Evolutionary conservation across 768 basidiomycete genomes (phyloP).

Genomic region (Leccinum truebloodii): DNA sequence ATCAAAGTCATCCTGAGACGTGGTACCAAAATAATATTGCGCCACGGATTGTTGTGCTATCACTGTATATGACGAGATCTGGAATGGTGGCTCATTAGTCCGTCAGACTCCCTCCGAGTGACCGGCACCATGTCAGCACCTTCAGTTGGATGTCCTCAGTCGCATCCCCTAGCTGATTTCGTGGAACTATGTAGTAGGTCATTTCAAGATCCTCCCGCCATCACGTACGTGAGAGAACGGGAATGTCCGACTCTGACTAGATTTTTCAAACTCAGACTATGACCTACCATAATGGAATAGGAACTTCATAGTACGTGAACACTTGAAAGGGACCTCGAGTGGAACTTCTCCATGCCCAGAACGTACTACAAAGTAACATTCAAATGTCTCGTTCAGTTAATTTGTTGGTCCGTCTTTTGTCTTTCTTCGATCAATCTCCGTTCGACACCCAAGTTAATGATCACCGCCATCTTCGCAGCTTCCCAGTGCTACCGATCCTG

Average conservation of each 20-base stretch:
- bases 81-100: background rate
- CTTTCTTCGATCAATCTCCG: constrained; percentile 5
- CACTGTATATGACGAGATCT: too few species aligned
- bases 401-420: constrained; percentile 21
- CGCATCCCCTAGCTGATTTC: too few species aligned
- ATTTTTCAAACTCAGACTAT: background rate
- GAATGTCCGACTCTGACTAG: background rate
- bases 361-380: constrained; percentile 4
- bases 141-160: too few species aligned
- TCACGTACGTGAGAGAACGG: background rate
- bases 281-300: background rate
- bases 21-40: background rate
- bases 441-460: constrained; percentile 2
- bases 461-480: constrained; percentile 7
- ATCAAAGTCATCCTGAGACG: background rate
- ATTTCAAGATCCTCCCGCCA: too few species aligned
- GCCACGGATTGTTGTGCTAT: too few species aligned
- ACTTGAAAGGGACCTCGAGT: background rate
- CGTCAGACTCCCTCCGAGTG: background rate
- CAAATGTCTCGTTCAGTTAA: constrained; percentile 8
- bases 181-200: too few species aligned
- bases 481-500: background rate
- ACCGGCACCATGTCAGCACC: background rate
- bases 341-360: background rate
- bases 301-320: background rate